A percentile compares a stretch with the other conserved stretches of the same genome.
These are phyloP conservation scores for Pseudogymnoascus sp. DNA, from an alignment of 2,329 filamentous ascomycete genomes.

Conservation along the genomic window DNA sequence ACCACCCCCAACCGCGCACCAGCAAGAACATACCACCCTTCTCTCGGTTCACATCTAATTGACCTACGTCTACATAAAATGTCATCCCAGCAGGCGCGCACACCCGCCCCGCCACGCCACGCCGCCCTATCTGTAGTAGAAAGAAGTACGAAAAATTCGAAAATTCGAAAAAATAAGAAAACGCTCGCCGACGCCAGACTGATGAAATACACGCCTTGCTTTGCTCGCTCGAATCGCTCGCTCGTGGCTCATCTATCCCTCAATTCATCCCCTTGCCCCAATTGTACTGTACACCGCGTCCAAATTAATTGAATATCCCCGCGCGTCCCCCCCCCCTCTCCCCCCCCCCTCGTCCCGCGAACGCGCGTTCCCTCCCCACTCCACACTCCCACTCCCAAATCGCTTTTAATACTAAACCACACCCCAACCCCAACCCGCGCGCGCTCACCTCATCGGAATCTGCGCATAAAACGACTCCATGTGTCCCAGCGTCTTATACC, in stretches of 20 bases:
- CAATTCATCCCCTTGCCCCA: background rate
- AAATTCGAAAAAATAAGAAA: background rate
- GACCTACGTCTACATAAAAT: background rate
- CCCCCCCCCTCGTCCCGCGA: background rate
- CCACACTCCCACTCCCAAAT: background rate
- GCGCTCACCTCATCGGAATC: background rate
- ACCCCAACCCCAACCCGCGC: background rate
- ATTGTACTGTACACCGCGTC: background rate
- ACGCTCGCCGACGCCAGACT: background rate
- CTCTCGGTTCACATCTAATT: background rate
- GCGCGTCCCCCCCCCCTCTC: background rate
- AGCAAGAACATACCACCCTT: too few relatives aligned
- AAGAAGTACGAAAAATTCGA: background rate
- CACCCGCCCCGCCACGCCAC: background rate
- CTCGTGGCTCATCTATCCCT: background rate
- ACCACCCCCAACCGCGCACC: too few relatives aligned
- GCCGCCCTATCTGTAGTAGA: background rate
- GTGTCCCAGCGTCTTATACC: background rate
- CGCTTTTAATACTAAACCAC: background rate
- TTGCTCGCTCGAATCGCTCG: background rate
- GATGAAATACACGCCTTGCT: background rate
- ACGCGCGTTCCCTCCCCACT: background rate
- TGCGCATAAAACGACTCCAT: background rate
- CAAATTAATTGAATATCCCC: background rate
- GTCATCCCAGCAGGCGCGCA: background rate